Evolutionary conservation across 78 protist genomes (phyloP).

Genomic region (Dictyostelium discoideum): DNA sequence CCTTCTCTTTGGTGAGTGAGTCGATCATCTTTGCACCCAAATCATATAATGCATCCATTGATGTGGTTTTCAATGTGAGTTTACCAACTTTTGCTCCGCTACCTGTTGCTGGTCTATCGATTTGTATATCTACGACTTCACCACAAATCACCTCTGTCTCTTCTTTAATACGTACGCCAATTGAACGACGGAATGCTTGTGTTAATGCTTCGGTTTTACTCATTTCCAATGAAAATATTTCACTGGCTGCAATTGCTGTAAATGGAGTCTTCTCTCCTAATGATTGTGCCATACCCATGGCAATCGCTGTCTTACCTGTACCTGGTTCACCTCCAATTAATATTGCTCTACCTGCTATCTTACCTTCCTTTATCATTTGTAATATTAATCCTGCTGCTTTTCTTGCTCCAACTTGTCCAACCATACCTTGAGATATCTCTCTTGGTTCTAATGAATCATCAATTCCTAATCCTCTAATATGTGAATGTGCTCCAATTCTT

Average conservation of each 20-base stretch:
- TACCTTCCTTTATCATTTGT: conserved; percentile 96
- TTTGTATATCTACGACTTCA: conserved; percentile 97
- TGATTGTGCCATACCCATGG: conserved; percentile 98
- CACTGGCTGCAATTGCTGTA: conserved; percentile 96
- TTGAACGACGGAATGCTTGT: conserved; percentile 97
- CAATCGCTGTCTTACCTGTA: conserved; percentile 99
- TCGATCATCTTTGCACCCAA: conserved; percentile 99
- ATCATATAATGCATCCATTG: conserved; percentile 99
- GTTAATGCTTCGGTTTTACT: conserved; percentile 98
- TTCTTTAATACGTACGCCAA: conserved; percentile 98
- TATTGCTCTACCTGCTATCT: conserved; percentile 98
- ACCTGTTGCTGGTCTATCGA: conserved; percentile 91
- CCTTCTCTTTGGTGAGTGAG: conserved; percentile 97
- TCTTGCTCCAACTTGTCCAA: conserved; percentile 97
- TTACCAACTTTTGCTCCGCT: conserved; percentile 93
- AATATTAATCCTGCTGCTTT: conserved; percentile 96
- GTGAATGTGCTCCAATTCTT: conserved; percentile 98
- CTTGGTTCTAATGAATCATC: conserved; percentile 95
- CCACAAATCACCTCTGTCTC: conserved; percentile 99
- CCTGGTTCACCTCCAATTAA: conserved; percentile 99
- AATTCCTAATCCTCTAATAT: conserved; percentile 98
- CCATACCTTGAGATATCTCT: conserved; percentile 96
- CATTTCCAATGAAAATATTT: conserved; percentile 99
- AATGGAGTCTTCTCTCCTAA: conserved; percentile 93
- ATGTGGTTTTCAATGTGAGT: conserved; percentile 99